phyloP scores from a whole-genome alignment of 2,329 filamentous ascomycete genomes.

The Microthyrium microscopicum region DNA sequence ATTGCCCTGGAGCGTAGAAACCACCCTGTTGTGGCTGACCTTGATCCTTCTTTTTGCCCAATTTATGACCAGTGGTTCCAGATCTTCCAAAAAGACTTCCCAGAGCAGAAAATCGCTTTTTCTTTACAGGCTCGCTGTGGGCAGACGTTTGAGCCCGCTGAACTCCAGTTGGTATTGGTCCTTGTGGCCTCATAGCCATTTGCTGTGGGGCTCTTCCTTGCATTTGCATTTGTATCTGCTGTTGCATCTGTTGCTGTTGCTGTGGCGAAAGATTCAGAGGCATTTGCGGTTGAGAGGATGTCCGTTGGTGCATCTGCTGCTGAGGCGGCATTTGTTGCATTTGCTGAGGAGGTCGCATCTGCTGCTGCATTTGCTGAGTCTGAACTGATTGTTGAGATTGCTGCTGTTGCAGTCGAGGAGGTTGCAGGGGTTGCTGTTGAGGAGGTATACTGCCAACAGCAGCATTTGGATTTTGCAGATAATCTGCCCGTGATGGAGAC shows the following conservation, averaged over 20 bases:
- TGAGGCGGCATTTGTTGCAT: not conserved
- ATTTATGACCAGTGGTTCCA: slow-evolving; percentile 16
- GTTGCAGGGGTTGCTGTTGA: not conserved
- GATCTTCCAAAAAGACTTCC: slow-evolving; percentile 27
- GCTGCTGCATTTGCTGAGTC: not conserved
- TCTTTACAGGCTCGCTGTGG: slow-evolving; percentile 14
- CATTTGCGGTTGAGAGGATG: not conserved
- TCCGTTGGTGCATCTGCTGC: not conserved
- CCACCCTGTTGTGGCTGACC: not conserved
- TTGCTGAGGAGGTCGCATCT: not conserved
- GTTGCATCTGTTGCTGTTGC: not conserved
- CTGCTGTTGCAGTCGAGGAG: not conserved
- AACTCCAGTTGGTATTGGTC: slow-evolving; percentile 1
- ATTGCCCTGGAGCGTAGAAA: slow-evolving; percentile 5
- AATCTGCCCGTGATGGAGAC: not conserved
- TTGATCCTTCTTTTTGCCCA: not conserved
- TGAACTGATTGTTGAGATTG: too few relatives aligned
- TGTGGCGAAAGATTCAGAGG: not conserved
- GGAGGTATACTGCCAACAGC: not conserved
- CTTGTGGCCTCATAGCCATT: slow-evolving; percentile 1
- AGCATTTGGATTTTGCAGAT: not conserved
- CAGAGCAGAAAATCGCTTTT: slow-evolving; percentile 29
- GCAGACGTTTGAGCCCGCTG: slow-evolving; percentile 3
- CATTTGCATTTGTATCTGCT: not conserved
- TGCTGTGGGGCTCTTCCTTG: not conserved